These are phyloP conservation scores for Umbelopsis ramanniana DNA, from an alignment of 192 early-diverging fungal genomes.

Conservation along the genomic window DNA sequence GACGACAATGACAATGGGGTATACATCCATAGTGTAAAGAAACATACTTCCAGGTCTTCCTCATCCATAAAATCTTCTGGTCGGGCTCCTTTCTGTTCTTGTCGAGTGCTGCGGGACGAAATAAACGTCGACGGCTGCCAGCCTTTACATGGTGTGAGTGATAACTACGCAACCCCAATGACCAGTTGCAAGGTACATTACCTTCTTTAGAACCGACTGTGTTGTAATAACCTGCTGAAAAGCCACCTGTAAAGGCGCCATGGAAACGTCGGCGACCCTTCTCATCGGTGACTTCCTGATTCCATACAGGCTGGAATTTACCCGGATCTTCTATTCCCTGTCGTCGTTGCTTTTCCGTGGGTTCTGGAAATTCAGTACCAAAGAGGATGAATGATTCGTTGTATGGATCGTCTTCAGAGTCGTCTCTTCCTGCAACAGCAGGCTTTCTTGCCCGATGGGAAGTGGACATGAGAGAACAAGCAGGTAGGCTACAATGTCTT, in stretches of 20 bases:
- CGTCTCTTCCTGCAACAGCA: not conserved
- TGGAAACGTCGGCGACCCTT: constrained; percentile 82
- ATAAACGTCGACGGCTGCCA: constrained; percentile 80
- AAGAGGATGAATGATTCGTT: constrained; percentile 44
- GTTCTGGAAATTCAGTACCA: constrained; percentile 50
- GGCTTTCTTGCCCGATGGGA: constrained; percentile 19
- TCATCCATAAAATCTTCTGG: constrained; percentile 98
- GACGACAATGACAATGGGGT: constrained; percentile 5
- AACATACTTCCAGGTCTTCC: constrained; percentile 80
- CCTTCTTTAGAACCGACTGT: constrained; percentile 97
- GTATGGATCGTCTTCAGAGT: constrained; percentile 25
- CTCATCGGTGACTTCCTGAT: constrained; percentile 62
- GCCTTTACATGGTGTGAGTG: constrained; percentile 47
- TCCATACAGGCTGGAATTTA: constrained; percentile 53
- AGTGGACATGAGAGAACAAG: constrained; percentile 1
- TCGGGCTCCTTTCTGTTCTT: constrained; percentile 45
- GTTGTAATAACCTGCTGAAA: constrained; percentile 92
- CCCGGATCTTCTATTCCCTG: constrained; percentile 38
- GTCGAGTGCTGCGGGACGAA: constrained; percentile 72
- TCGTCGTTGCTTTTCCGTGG: constrained; percentile 26
- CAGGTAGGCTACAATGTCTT: not conserved
- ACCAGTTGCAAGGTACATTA: constrained; percentile 27
- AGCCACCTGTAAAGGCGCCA: constrained; percentile 95
- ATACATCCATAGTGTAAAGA: not conserved
- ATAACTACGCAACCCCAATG: not conserved